Base-by-base conservation (phyloP, 495 filamentous ascomycete genomes). In the Margaritispora aquatica region DNA sequence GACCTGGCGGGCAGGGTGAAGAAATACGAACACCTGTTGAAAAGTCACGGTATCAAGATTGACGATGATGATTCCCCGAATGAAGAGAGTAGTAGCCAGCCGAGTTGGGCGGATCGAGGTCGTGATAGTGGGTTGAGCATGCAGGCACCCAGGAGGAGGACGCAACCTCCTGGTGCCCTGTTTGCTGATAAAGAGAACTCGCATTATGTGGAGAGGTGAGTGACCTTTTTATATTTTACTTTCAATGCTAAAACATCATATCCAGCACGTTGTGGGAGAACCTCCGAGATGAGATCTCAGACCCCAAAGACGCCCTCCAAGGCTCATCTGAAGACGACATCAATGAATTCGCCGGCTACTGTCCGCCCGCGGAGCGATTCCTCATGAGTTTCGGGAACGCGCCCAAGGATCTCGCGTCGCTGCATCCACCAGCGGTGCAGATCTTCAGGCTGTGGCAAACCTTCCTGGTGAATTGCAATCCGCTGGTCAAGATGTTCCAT, bases 391-490 rank as follows among this genome's bases (percentile, higher is more conserved):
- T 48, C 41, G 44, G 34, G 13, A 27, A 19, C 20, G n/a, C 47
- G 9, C 27, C 54, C 2, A 63, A 54, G 54, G 71, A 81, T 44
- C 70, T 87, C 19, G 74, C 75, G 10, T 69, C 69, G 46, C 67
- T 84, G n/a, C 88, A 93, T 71, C 88, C 88, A 0, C 68, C 70
- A 2, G 71, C 83, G 7, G 76, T 89, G 54, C 86, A 90, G 57
- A 85, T 90, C 21, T 84, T 90, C 63, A 74, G 77, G 51, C 68
- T 91, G 5, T 90, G 87, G 87, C 85, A 89, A 67, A 77, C 77
- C 1, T 89, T 80, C 63, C 76, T 87, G 15, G 79, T 84, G 56
- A 81, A 84, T 62, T 81, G 88, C 60, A 84, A 89, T 68, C 87
- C 87, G 0, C 65, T 90, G 46, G 80, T 78, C 44, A 90, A 89